A percentile compares a stretch with the other conserved stretches of the same genome.
These are phyloP conservation scores for Backusella luteola DNA, from an alignment of 192 early-diverging fungal genomes.

Conservation along the genomic window DNA sequence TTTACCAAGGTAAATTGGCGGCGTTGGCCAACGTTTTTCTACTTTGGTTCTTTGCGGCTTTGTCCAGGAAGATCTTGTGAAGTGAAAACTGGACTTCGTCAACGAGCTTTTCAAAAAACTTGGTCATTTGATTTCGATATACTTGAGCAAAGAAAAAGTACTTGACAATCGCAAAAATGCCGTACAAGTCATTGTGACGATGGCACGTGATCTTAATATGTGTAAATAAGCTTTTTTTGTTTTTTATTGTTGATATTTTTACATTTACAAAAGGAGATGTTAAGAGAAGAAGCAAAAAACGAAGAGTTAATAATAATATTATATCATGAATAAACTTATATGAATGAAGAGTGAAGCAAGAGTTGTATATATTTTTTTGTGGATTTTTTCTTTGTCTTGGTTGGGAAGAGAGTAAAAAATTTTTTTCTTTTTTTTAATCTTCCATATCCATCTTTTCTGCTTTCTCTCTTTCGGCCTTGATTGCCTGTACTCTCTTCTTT, in stretches of 20 bases:
- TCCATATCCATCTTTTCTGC: slow-evolving; percentile 66
- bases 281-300: not conserved
- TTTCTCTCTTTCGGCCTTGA: slow-evolving; percentile 53
- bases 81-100: not conserved
- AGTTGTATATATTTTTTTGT: no score
- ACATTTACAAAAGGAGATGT: not conserved
- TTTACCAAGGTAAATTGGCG: slow-evolving; percentile 20
- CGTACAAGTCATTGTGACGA: no score
- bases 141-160: not conserved
- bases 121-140: not conserved
- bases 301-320: not conserved
- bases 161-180: not conserved
- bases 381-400: not conserved
- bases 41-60: not conserved
- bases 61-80: not conserved
- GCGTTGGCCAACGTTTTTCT: not conserved
- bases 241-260: no score
- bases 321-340: slow-evolving; percentile 1
- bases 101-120: not conserved
- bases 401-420: not conserved
- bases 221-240: no score
- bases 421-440: slow-evolving; percentile 23
- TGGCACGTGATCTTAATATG: no score
- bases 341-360: not conserved
- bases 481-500: slow-evolving; percentile 56